Evolutionary conservation across 352 stramenopile genomes (phyloP).

Genomic region (Pythium sukuiense): DNA sequence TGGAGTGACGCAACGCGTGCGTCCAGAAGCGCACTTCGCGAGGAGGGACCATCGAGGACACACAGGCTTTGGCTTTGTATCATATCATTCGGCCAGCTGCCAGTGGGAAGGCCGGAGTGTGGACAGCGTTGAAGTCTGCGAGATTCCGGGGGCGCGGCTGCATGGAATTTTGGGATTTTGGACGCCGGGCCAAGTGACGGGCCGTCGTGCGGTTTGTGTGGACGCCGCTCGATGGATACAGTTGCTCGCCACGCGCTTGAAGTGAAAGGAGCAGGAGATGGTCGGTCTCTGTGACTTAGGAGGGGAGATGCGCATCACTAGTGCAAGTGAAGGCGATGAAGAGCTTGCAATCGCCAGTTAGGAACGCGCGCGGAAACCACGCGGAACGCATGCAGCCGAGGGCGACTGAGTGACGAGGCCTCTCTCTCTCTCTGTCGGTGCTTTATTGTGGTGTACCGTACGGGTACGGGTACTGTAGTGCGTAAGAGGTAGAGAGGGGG

Average conservation of each 20-base stretch:
- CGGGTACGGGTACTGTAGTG: too few species aligned
- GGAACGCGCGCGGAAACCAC: background rate
- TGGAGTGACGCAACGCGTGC: slow-evolving; percentile 2
- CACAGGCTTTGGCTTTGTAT: background rate
- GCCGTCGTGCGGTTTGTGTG: background rate
- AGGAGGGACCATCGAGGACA: background rate
- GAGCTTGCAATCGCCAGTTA: background rate
- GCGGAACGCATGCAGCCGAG: background rate
- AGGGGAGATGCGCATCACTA: background rate
- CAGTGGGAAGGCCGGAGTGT: background rate
- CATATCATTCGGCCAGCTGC: background rate
- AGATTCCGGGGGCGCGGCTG: slow-evolving; percentile 1
- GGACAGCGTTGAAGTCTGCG: background rate
- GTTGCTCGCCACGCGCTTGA: slow-evolving; percentile 2
- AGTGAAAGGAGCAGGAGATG: background rate
- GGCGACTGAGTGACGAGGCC: slow-evolving; percentile 2
- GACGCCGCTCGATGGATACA: background rate
- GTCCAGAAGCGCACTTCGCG: background rate
- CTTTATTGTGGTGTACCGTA: too few species aligned
- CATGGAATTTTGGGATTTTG: slow-evolving; percentile 6
- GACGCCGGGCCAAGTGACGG: background rate
- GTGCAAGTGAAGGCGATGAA: background rate
- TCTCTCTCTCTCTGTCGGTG: background rate
- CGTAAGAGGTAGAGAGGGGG: background rate
- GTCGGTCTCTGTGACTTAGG: slow-evolving; percentile 1